A percentile compares a stretch with the other conserved stretches of the same genome.
Evolutionary conservation across 495 filamentous ascomycete species (phyloP).

Genomic region (Penicillium alfredii): DNA sequence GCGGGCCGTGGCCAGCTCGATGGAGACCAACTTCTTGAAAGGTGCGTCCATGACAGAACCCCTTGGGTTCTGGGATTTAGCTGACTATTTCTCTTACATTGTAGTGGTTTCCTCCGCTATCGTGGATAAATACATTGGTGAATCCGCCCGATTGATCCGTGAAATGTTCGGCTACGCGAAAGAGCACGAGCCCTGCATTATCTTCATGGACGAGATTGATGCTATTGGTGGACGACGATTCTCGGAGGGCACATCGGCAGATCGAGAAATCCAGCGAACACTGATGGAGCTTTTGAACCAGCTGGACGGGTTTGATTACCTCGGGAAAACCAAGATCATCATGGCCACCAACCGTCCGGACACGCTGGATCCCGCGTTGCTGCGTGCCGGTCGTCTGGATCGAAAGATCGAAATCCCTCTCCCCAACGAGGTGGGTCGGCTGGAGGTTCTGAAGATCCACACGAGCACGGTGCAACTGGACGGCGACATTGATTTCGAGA

Average conservation of each 20-base stretch:
- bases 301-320: slow-evolving; percentile 97
- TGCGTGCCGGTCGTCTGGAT: slow-evolving; percentile 91
- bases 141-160: slow-evolving; percentile 93
- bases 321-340: slow-evolving; percentile 99
- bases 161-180: slow-evolving; percentile 99
- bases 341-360: slow-evolving; percentile 99
- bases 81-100: slow-evolving; percentile 18
- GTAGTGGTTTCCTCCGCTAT: slow-evolving; percentile 98
- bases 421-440: slow-evolving; percentile 95
- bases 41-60: slow-evolving; percentile 46
- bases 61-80: background rate
- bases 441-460: slow-evolving; percentile 99
- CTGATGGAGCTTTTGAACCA: slow-evolving; percentile 99
- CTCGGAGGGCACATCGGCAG: slow-evolving; percentile 96
- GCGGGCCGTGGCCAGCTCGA: slow-evolving; percentile 88
- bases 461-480: slow-evolving; percentile 78
- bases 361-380: slow-evolving; percentile 89
- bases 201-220: slow-evolving; percentile 99
- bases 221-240: slow-evolving; percentile 97
- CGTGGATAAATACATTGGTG: slow-evolving; percentile 99
- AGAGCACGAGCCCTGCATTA: slow-evolving; percentile 99
- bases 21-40: slow-evolving; percentile 99
- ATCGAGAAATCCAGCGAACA: slow-evolving; percentile 97
- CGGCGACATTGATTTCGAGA: slow-evolving; percentile 98
- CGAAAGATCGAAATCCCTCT: slow-evolving; percentile 98